Conservation (phyloP, 2,329 filamentous ascomycete genomes). For the Curvularia verruculosa region DNA sequence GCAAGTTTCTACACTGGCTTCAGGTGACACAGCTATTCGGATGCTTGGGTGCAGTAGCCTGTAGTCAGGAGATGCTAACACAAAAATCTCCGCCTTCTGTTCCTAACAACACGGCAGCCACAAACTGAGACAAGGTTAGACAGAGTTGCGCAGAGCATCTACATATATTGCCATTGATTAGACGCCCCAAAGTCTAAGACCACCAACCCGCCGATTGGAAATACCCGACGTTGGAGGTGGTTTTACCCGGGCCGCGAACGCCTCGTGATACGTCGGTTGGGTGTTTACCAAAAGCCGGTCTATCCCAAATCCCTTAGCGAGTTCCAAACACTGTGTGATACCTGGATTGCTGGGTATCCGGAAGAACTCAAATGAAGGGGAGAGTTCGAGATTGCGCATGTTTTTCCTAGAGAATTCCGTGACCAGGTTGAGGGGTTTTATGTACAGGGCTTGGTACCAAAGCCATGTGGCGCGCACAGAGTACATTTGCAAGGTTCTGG, state of each 20-base stretch:
- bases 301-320: constrained; percentile 30
- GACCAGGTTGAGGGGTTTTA: constrained; percentile 4
- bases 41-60: constrained; percentile 22
- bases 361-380: constrained; percentile 10
- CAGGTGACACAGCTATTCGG: constrained; percentile 21
- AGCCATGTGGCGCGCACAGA: background rate
- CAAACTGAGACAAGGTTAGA: constrained; percentile 27
- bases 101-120: constrained; percentile 28
- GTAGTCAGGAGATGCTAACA: constrained; percentile 34
- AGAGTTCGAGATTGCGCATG: constrained; percentile 10
- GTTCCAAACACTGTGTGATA: constrained; percentile 14
- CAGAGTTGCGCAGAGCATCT: constrained; percentile 29
- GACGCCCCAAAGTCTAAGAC: constrained; percentile 25
- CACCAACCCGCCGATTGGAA: constrained; percentile 32
- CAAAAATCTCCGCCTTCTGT: constrained; percentile 30
- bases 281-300: constrained; percentile 22
- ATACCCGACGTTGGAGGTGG: constrained; percentile 28
- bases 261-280: constrained; percentile 31
- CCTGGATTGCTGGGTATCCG: constrained; percentile 14
- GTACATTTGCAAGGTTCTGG: background rate
- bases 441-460: background rate
- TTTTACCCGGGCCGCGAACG: constrained; percentile 24
- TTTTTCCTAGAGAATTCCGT: constrained; percentile 1
- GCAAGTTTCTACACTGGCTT: constrained; percentile 25
- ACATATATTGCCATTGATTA: constrained; percentile 44